Evolutionary conservation across 352 stramenopile species (phyloP).

Genomic region (Pythium plurisporium): DNA sequence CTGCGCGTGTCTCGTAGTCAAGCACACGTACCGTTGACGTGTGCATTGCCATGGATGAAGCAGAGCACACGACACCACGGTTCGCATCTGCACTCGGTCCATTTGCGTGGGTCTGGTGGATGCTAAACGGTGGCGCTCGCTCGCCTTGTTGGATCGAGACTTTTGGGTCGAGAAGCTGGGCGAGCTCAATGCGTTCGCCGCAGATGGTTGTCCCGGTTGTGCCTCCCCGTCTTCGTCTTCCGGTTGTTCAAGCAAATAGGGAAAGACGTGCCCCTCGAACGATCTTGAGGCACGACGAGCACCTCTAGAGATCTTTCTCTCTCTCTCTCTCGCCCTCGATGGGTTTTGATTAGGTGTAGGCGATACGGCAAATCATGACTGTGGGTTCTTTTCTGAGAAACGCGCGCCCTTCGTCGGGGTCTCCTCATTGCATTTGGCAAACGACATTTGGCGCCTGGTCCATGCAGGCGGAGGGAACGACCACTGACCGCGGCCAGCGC

Average conservation of each 20-base stretch:
- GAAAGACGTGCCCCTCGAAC: constrained; percentile 59
- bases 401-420: too few species aligned
- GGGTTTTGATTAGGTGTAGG: too few species aligned
- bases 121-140: constrained; percentile 10
- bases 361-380: too few species aligned
- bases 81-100: background rate
- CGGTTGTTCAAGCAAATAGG: constrained; percentile 24
- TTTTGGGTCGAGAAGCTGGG: background rate
- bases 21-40: constrained; percentile 3
- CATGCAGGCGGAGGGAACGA: too few species aligned
- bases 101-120: background rate
- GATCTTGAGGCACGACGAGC: too few species aligned
- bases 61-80: constrained; percentile 5
- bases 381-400: too few species aligned
- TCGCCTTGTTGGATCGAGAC: constrained; percentile 6
- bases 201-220: background rate
- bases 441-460: too few species aligned
- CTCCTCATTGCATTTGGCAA: too few species aligned
- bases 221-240: too few species aligned
- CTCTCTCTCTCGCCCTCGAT: too few species aligned
- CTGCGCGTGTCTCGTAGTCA: constrained; percentile 16
- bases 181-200: background rate
- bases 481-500: too few species aligned
- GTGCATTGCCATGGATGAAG: constrained; percentile 16
- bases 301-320: too few species aligned